A percentile compares a stretch with the other conserved stretches of the same genome.
Evolutionary conservation across 2,329 filamentous ascomycete genomes (phyloP).

Genomic region (Talaromyces sp.): DNA sequence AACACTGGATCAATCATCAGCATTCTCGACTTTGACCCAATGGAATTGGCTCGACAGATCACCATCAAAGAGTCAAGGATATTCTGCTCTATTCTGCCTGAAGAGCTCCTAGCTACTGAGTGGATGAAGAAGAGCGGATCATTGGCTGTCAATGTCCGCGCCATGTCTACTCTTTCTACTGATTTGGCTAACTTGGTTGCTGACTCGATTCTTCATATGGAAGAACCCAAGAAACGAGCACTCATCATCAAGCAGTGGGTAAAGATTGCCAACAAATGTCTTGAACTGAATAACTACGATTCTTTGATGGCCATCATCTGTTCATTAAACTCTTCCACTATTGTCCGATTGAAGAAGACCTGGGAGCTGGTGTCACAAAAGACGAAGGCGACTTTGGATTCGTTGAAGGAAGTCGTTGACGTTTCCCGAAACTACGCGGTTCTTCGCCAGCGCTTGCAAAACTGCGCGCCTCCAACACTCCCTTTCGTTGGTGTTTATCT

Average conservation of each 20-base stretch:
- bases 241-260: slow-evolving; percentile 96
- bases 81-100: slow-evolving; percentile 87
- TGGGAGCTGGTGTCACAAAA: slow-evolving; percentile 87
- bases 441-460: slow-evolving; percentile 76
- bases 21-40: slow-evolving; percentile 84
- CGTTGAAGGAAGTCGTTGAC: slow-evolving; percentile 81
- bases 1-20: slow-evolving; percentile 66
- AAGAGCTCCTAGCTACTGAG: slow-evolving; percentile 86
- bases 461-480: slow-evolving; percentile 85
- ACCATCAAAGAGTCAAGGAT: slow-evolving; percentile 88
- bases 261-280: slow-evolving; percentile 82
- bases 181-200: slow-evolving; percentile 90
- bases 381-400: slow-evolving; percentile 75
- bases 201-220: slow-evolving; percentile 81
- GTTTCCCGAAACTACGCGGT: slow-evolving; percentile 87
- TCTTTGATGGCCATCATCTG: slow-evolving; percentile 96
- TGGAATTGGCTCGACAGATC: slow-evolving; percentile 88
- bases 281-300: slow-evolving; percentile 93
- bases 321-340: slow-evolving; percentile 86
- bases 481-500: slow-evolving; percentile 96
- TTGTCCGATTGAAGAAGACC: slow-evolving; percentile 81
- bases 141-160: slow-evolving; percentile 83
- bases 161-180: slow-evolving; percentile 89
- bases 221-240: slow-evolving; percentile 92
- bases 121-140: slow-evolving; percentile 87